These are phyloP conservation scores for Lagerstroemia speciosa DNA, from an alignment of 345 rosid species.

Conservation along the genomic window DNA sequence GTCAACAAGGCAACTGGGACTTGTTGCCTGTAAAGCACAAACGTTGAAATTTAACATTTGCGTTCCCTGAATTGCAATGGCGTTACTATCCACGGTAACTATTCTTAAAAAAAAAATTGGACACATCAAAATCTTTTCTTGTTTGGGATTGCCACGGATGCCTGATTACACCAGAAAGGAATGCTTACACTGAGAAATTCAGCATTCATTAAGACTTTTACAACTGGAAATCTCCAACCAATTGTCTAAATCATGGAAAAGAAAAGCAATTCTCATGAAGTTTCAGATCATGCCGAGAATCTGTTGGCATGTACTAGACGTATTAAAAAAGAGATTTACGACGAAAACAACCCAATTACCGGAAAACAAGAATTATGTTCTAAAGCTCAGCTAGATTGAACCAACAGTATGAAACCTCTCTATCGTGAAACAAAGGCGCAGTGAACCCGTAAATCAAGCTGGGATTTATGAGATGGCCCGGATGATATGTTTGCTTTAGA, in stretches of 20 bases:
- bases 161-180: not conserved
- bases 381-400: not conserved
- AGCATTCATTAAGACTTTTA: not conserved
- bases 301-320: not conserved
- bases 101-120: too few species aligned
- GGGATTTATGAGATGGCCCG: too few species aligned
- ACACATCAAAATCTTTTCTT: too few species aligned
- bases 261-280: not conserved
- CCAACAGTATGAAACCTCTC: too few species aligned
- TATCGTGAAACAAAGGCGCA: too few species aligned
- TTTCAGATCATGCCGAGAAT: not conserved
- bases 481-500: too few species aligned
- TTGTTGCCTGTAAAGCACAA: slow-evolving; percentile 12
- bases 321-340: too few species aligned
- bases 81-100: not conserved
- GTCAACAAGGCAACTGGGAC: slow-evolving; percentile 4
- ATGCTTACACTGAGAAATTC: not conserved
- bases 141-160: too few species aligned
- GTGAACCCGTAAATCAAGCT: too few species aligned
- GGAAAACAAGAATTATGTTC: not conserved
- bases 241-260: not conserved
- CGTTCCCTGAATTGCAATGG: not conserved
- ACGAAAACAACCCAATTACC: not conserved
- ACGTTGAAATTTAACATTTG: not conserved
- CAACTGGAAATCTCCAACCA: not conserved